These are phyloP conservation scores for Tolypocladium sp. DNA, from an alignment of 2,329 filamentous ascomycete species.

Conservation along the genomic window DNA sequence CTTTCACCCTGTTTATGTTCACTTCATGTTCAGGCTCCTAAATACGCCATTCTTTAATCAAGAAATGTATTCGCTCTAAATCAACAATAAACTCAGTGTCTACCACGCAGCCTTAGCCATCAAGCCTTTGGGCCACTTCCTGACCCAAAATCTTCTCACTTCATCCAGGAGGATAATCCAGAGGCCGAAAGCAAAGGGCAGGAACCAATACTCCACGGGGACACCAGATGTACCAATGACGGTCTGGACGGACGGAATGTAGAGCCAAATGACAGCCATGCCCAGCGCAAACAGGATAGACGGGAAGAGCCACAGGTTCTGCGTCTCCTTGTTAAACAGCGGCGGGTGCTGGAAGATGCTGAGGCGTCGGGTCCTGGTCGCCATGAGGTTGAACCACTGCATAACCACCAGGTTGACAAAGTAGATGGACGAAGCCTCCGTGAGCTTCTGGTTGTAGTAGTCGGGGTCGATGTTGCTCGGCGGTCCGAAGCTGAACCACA, in stretches of 20 bases:
- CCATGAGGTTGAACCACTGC: constrained; percentile 71
- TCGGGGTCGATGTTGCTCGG: constrained; percentile 42
- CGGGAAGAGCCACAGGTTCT: constrained; percentile 61
- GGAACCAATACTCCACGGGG: constrained; percentile 66
- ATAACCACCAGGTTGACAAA: constrained; percentile 76
- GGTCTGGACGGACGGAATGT: constrained; percentile 55
- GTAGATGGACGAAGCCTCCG: constrained; percentile 63
- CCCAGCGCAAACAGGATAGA: constrained; percentile 60
- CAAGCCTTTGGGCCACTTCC: constrained; percentile 47
- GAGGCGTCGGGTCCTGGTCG: constrained; percentile 54
- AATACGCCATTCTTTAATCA: background rate
- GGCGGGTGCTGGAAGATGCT: constrained; percentile 67
- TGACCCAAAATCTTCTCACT: constrained; percentile 51
- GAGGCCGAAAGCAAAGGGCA: constrained; percentile 62
- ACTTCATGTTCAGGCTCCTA: background rate
- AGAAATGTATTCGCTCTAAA: background rate
- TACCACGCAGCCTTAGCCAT: constrained; percentile 52
- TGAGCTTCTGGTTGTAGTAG: constrained; percentile 45
- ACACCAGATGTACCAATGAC: constrained; percentile 53
- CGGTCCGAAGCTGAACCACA: constrained; percentile 62
- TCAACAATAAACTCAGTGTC: background rate
- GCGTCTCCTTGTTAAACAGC: constrained; percentile 51
- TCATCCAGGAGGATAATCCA: constrained; percentile 56
- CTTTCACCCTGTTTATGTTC: constrained; percentile 2
- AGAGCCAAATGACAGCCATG: constrained; percentile 63